Evolutionary conservation across 2,329 filamentous ascomycete species (phyloP).

Genomic region (Alternaria triticina): DNA sequence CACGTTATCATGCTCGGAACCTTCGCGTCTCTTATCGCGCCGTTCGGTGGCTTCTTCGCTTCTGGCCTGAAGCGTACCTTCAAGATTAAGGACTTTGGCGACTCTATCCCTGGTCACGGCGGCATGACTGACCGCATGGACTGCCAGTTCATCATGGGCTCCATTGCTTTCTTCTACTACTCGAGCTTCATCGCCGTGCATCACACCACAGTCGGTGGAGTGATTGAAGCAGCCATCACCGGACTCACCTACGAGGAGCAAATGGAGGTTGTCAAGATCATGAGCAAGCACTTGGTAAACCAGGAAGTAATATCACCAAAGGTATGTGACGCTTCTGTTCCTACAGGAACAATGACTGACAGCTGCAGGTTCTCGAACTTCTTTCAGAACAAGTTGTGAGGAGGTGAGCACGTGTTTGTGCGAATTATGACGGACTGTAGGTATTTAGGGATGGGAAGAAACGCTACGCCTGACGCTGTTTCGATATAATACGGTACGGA

Average conservation of each 20-base stretch:
- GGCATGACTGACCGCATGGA: slow-evolving; percentile 99
- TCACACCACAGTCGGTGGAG: slow-evolving; percentile 81
- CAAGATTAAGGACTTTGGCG: slow-evolving; percentile 99
- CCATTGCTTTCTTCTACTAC: slow-evolving; percentile 98
- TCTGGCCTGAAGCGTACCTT: slow-evolving; percentile 97
- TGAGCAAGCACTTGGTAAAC: slow-evolving; percentile 69
- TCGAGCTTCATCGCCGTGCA: slow-evolving; percentile 94
- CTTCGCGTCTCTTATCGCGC: slow-evolving; percentile 94
- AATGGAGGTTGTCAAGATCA: slow-evolving; percentile 72
- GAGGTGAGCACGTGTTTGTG: slow-evolving; percentile 17
- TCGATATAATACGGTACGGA: neutral
- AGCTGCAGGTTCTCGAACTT: slow-evolving; percentile 32
- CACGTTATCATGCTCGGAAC: slow-evolving; percentile 89
- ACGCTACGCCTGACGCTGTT: neutral
- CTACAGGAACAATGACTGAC: no score
- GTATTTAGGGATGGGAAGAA: neutral
- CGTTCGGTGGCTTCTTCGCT: slow-evolving; percentile 98
- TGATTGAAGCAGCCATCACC: slow-evolving; percentile 90
- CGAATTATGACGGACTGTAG: neutral
- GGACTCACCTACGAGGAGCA: slow-evolving; percentile 89
- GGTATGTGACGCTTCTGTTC: no score
- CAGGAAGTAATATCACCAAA: slow-evolving; percentile 64
- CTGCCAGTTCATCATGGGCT: slow-evolving; percentile 99
- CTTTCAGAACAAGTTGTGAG: slow-evolving; percentile 29
- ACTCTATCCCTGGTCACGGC: slow-evolving; percentile 96